Evolutionary conservation across 225 moss, liverwort and hornwort genomes (phyloP).

Genomic region (Marchantia polymorpha): DNA sequence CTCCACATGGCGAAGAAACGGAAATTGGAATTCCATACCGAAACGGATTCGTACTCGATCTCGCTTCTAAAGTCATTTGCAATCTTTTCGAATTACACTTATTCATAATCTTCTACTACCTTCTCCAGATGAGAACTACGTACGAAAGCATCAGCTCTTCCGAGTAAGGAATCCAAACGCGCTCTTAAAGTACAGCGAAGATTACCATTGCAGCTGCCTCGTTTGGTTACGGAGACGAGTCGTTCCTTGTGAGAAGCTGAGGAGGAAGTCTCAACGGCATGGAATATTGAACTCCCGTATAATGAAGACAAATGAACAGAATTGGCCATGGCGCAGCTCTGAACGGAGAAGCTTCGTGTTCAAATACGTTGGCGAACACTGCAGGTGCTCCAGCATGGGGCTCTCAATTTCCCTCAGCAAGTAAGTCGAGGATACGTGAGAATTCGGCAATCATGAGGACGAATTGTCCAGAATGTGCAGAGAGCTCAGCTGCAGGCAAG

Average conservation of each 20-base stretch:
- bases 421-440: background rate
- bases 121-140: background rate
- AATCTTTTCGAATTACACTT: background rate
- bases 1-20: background rate
- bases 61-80: background rate
- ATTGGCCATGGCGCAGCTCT: slow-evolving; percentile 28
- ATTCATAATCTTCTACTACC: background rate
- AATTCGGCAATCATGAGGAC: background rate
- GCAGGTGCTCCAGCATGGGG: background rate
- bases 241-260: background rate
- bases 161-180: background rate
- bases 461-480: background rate
- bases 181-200: background rate
- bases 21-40: background rate
- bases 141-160: background rate
- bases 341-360: background rate
- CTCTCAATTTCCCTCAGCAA: background rate
- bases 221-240: background rate
- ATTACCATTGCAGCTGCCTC: slow-evolving; percentile 19
- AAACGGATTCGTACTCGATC: background rate
- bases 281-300: slow-evolving; percentile 17
- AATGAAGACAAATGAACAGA: slow-evolving; percentile 24
- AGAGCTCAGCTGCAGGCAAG: background rate
- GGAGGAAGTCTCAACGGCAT: background rate
- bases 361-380: background rate